phyloP scores from a whole-genome alignment of 306 rosid genomes.

The Dalbergia oliveri region DNA sequence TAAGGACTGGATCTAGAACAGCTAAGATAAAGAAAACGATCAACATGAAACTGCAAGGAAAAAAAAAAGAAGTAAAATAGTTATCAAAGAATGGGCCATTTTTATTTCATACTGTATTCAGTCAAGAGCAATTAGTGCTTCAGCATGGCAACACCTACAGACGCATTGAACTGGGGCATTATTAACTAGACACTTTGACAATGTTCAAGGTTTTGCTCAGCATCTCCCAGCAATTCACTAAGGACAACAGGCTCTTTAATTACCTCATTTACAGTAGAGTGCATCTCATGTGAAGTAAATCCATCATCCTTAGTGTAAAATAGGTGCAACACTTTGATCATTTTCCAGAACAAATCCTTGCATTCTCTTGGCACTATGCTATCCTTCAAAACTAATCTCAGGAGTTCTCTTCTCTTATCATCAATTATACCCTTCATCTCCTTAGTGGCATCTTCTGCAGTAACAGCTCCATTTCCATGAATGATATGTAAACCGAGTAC shows the following conservation, averaged over 20 bases:
- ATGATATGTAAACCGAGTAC: slow-evolving; percentile 55
- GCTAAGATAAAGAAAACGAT: neutral
- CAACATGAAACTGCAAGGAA: neutral
- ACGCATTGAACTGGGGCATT: slow-evolving; percentile 2
- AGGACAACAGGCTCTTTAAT: slow-evolving; percentile 64
- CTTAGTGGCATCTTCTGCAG: slow-evolving; percentile 56
- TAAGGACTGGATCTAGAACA: neutral
- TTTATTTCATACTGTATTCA: slow-evolving; percentile 10
- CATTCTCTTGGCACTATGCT: slow-evolving; percentile 78
- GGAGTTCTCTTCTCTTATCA: slow-evolving; percentile 66
- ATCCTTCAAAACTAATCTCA: slow-evolving; percentile 67
- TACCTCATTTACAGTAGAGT: slow-evolving; percentile 59
- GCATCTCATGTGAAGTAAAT: slow-evolving; percentile 67
- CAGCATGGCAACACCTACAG: neutral
- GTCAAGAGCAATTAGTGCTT: slow-evolving; percentile 25
- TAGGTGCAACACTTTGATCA: slow-evolving; percentile 65
- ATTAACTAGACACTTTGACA: neutral
- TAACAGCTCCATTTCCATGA: slow-evolving; percentile 48
- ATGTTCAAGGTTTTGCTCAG: slow-evolving; percentile 15
- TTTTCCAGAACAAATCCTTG: slow-evolving; percentile 90
- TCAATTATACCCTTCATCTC: slow-evolving; percentile 53
- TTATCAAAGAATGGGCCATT: neutral
- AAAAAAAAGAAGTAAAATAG: neutral
- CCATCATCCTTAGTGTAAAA: slow-evolving; percentile 87
- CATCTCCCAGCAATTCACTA: slow-evolving; percentile 37